Evolutionary conservation across 2,329 filamentous ascomycete genomes (phyloP).

Genomic region (Apiospora arundinis): DNA sequence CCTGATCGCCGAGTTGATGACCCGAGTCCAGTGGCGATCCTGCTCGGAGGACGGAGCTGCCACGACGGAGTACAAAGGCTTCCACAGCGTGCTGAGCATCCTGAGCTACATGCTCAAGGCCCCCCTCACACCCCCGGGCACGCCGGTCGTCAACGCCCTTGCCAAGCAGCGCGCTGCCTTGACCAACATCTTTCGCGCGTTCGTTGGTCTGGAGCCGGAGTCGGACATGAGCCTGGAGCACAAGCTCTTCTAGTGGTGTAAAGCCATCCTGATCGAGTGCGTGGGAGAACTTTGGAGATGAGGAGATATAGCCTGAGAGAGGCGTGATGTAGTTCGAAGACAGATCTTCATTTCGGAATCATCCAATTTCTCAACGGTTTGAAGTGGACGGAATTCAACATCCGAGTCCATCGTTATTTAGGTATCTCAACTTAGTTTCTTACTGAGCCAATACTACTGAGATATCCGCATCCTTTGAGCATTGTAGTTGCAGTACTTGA

Average conservation of each 20-base stretch:
- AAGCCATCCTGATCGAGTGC: neutral
- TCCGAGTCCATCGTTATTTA: neutral
- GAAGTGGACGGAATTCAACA: neutral
- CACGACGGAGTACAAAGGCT: constrained; percentile 78
- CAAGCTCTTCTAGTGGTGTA: constrained; percentile 74
- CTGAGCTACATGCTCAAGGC: constrained; percentile 99
- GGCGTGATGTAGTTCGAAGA: neutral
- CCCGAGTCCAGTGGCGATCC: constrained; percentile 90
- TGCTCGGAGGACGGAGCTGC: constrained; percentile 57
- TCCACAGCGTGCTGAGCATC: constrained; percentile 96
- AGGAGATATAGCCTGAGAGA: no score
- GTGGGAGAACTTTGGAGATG: neutral
- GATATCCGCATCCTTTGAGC: neutral
- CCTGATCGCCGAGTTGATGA: constrained; percentile 95
- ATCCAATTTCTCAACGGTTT: neutral
- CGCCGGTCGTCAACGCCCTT: constrained; percentile 92
- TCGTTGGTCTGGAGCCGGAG: constrained; percentile 94
- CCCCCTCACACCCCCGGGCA: constrained; percentile 90
- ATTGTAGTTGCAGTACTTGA: neutral
- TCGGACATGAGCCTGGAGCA: constrained; percentile 99
- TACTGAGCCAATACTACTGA: neutral
- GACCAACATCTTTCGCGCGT: constrained; percentile 98
- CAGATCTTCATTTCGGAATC: neutral
- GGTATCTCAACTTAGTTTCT: neutral
- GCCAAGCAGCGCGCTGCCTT: constrained; percentile 94